These are phyloP conservation scores for Fusarium nisikadoi DNA, from an alignment of 2,329 filamentous ascomycete species.

Conservation along the genomic window DNA sequence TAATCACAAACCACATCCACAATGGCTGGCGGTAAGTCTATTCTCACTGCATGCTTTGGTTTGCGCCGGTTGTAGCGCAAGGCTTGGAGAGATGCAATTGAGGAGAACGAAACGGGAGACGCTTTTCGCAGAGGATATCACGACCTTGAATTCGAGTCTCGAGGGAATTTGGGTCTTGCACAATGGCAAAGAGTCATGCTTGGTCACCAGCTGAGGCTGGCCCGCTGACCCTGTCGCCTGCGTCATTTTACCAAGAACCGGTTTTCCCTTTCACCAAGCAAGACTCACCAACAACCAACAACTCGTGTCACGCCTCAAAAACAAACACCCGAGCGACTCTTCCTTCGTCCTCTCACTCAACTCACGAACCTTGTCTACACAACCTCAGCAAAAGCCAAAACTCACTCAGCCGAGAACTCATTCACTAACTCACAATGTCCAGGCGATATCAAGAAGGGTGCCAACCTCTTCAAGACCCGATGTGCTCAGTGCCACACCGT, in stretches of 20 bases:
- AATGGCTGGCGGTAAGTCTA: constrained; percentile 60
- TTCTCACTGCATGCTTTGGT: not conserved
- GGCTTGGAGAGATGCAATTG: constrained; percentile 36
- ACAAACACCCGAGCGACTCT: not conserved
- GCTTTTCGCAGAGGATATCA: constrained; percentile 7
- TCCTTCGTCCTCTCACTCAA: not conserved
- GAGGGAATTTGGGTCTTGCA: not conserved
- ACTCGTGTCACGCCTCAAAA: constrained; percentile 6
- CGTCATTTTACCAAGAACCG: constrained; percentile 49
- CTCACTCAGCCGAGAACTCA: not conserved
- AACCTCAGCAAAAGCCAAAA: not conserved
- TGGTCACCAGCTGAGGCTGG: constrained; percentile 3
- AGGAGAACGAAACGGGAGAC: constrained; percentile 6
- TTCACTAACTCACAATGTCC: constrained; percentile 55
- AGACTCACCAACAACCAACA: constrained; percentile 13
- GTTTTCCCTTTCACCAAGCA: constrained; percentile 31
- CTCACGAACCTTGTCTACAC: not conserved
- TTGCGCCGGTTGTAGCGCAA: constrained; percentile 15
- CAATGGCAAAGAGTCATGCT: not conserved
- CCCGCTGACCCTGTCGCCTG: constrained; percentile 39
- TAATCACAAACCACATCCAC: constrained; percentile 46
- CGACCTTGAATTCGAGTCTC: constrained; percentile 7
- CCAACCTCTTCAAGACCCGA: constrained; percentile 98
- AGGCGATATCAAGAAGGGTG: constrained; percentile 97
- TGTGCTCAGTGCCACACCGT: constrained; percentile 99